phyloP scores from a whole-genome alignment of 345 rosid genomes.

The Acer negundo region DNA sequence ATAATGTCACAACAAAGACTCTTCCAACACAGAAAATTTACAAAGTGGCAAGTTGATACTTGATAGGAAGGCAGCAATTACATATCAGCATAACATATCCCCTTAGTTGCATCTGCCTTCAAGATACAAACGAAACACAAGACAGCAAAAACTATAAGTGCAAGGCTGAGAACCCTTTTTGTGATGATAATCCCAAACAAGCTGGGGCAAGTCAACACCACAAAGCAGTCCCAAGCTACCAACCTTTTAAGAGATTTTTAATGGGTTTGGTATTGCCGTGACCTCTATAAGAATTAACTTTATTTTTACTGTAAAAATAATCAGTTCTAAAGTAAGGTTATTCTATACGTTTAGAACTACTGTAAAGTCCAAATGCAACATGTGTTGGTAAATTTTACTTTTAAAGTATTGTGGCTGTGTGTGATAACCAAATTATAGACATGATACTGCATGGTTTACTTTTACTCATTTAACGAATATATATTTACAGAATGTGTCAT shows the following conservation, averaged over 20 bases:
- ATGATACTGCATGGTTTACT: background rate
- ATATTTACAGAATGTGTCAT: background rate
- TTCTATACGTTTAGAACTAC: background rate
- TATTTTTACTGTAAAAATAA: background rate
- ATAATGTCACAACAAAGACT: background rate
- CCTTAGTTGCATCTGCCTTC: conserved; percentile 1
- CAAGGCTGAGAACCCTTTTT: background rate
- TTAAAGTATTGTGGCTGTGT: background rate
- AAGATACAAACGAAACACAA: background rate
- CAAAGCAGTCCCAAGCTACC: background rate
- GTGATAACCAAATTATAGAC: background rate
- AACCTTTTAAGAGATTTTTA: background rate
- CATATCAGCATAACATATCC: background rate
- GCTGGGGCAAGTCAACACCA: background rate
- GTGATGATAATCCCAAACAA: background rate
- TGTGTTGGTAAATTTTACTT: background rate
- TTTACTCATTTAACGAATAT: background rate
- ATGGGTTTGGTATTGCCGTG: no score
- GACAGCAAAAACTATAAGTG: background rate
- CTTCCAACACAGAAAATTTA: background rate
- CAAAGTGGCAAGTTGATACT: background rate
- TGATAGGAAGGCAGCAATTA: conserved; percentile 6
- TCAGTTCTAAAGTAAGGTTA: background rate
- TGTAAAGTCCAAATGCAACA: background rate
- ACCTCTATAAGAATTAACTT: no score